Evolutionary conservation across 2,329 filamentous ascomycete genomes (phyloP), one percentile per base, ranked within the genome.

Genomic region (Colletotrichum neosansevieriae): DNA sequence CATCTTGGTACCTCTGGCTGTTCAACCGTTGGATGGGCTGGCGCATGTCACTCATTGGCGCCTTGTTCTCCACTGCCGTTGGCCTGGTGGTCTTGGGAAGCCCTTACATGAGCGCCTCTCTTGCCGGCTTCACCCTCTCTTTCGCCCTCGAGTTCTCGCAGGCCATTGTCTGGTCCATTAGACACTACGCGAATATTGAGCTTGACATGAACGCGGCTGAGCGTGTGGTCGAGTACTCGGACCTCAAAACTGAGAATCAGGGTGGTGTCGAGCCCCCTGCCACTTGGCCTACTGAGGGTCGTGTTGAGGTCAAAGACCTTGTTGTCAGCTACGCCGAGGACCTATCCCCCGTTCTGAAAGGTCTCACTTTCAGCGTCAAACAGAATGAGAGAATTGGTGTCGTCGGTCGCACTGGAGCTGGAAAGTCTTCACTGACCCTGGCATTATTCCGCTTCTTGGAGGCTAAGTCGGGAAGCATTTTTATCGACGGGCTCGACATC

Each of bases 201-300:
- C 81, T 94, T 4, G 88, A 92, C 74, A 94, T 94, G 91, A 94
- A 94, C 73, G 88, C 91, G 0, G 89, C 90, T 0, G 92, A 95
- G 78, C 85, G 92, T 34, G 88, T 95, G 29, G 82, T 93, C 4
- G 92, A 94, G 76, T 95, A 94, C 76, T 86, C 89, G 0, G 86
- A 89, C 54, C 83, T 94, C 9, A 81, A 86, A 36, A 93, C 87
- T 0, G 92, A 94, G 76, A 84, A 87, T 19, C 86, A 90, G 49
- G 87, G 82, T 12, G 91, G 90, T 12, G 76, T 79, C 19, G 82
- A 84, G 21, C 87, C 90, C 0, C 89, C 92, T 0, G 90, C 91
- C 1, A 87, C 88, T 1, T 96, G 93, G 93, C 93, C 93, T 0
- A 88, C 87, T 0, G 87, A 92, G 70, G 93, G 93, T 6, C 83